Conservation (phyloP, 495 filamentous ascomycete genomes). For the Xylaria bambusicola region DNA sequence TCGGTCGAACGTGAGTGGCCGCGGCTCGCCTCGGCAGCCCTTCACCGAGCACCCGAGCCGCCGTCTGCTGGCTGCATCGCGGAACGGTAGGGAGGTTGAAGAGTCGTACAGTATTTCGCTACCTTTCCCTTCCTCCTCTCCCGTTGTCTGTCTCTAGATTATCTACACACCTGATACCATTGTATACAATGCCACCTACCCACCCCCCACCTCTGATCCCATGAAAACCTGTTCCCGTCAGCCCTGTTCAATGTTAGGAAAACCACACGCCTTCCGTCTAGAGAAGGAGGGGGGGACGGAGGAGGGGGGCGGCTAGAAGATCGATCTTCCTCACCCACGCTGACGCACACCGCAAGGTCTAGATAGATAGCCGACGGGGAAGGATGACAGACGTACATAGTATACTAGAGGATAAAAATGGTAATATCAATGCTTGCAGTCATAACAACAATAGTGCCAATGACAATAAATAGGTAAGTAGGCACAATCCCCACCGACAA, state of each 20-base stretch:
- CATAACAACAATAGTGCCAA: not conserved
- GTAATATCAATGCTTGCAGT: not conserved
- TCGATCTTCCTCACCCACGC: slow-evolving; percentile 17
- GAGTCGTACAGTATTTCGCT: not conserved
- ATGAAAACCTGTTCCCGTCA: slow-evolving; percentile 15
- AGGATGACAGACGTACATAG: not conserved
- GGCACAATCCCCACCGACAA: not conserved
- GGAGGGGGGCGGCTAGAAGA: slow-evolving; percentile 6
- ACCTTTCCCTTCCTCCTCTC: not conserved
- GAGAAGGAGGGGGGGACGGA: not conserved
- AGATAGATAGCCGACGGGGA: slow-evolving; percentile 12
- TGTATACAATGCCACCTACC: slow-evolving; percentile 10
- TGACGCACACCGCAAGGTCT: slow-evolving; percentile 11
- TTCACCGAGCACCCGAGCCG: slow-evolving; percentile 39
- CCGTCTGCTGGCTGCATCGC: slow-evolving; percentile 16
- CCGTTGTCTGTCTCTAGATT: not conserved
- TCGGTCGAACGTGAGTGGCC: slow-evolving; percentile 36
- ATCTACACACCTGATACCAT: slow-evolving; percentile 12
- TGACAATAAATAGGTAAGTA: not conserved
- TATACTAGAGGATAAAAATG: not conserved
- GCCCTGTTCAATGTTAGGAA: slow-evolving; percentile 14
- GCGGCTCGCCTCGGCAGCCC: slow-evolving; percentile 32
- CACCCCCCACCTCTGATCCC: slow-evolving; percentile 4
- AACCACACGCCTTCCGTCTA: slow-evolving; percentile 5
- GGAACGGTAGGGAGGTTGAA: not conserved